Evolutionary conservation across 495 filamentous ascomycete species (phyloP), one percentile per base, ranked within the genome.

Genomic region (Penicillium daleae): DNA sequence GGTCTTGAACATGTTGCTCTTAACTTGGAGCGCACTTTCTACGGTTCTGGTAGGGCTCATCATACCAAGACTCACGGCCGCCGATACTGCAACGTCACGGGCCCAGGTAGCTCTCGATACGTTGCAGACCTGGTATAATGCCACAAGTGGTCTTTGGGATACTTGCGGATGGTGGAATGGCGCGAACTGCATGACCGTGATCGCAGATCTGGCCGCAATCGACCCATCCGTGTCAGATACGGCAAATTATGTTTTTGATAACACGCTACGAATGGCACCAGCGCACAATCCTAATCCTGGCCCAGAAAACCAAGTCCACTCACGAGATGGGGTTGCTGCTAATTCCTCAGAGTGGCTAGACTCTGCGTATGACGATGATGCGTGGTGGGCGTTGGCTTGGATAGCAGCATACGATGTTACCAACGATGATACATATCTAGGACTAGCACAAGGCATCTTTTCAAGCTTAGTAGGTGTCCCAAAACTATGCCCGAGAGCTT

Each of bases 81-180:
- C 70, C 22, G 61, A 71, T 31, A 63, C 71, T 24, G 61, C 63
- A 6, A 48, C 5, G n/a, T 59, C 71, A 17, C 72, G 84, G 60
- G 80, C 85, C 6, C 71, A 79, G 33, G 60, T 71, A 21, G 85
- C 76, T 6, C 66, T 85, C 51, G 66, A 75, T 27, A 70, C 80
- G 10, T 79, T 92, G 3, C 87, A 91, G 64, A 59, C 48, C 24
- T 91, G 86, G 85, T 92, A 91, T 63, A 83, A 90, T 68, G 55
- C 60, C 4, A 64, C 64, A 8, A 88, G 80, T 0, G 89, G 89
- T 17, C 75, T 90, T 12, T 92, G 87, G 87, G 70, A 85, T 62
- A 87, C 84, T 0, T 80, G 78, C 27, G 86, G 86, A 2, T 93
- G 90, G 90, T 93, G 90, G 90, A 90, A 92, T 73, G 85, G 83